Conservation (phyloP, 2,329 filamentous ascomycete species). For the Exophiala bonariae region DNA sequence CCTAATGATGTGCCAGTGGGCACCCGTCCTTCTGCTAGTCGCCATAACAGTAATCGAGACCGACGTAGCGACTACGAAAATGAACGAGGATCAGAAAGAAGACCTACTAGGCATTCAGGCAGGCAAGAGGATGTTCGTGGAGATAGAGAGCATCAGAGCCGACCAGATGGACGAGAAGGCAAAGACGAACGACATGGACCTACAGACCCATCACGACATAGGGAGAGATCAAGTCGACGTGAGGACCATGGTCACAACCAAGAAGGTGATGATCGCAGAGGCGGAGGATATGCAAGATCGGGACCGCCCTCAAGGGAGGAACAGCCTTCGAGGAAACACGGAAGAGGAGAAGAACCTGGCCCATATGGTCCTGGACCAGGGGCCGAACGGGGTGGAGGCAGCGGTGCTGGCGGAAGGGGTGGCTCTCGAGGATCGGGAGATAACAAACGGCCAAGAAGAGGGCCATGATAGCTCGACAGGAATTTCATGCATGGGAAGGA, state of each 20-base stretch:
- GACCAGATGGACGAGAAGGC: slow-evolving; percentile 18
- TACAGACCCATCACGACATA: slow-evolving; percentile 10
- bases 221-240: slow-evolving; percentile 17
- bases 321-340: slow-evolving; percentile 36
- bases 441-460: slow-evolving; percentile 42
- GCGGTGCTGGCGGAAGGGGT: slow-evolving; percentile 30
- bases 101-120: slow-evolving; percentile 24
- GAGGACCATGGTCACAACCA: slow-evolving; percentile 13
- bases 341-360: slow-evolving; percentile 30
- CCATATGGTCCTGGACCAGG: slow-evolving; percentile 31
- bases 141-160: slow-evolving; percentile 17
- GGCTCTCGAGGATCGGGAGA: slow-evolving; percentile 42
- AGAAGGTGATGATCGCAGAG: slow-evolving; percentile 20
- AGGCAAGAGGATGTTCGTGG: slow-evolving; percentile 24
- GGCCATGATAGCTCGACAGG: slow-evolving; percentile 35
- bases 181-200: slow-evolving; percentile 22
- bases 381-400: neutral
- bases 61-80: slow-evolving; percentile 15
- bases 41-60: slow-evolving; percentile 24
- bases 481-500: too few species aligned
- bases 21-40: slow-evolving; percentile 18
- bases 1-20: slow-evolving; percentile 30
- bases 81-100: slow-evolving; percentile 24
- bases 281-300: slow-evolving; percentile 17
- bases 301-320: slow-evolving; percentile 35